Conservation (phyloP, 139 green algal species). For the Pseudopediastrum boryanum region DNA sequence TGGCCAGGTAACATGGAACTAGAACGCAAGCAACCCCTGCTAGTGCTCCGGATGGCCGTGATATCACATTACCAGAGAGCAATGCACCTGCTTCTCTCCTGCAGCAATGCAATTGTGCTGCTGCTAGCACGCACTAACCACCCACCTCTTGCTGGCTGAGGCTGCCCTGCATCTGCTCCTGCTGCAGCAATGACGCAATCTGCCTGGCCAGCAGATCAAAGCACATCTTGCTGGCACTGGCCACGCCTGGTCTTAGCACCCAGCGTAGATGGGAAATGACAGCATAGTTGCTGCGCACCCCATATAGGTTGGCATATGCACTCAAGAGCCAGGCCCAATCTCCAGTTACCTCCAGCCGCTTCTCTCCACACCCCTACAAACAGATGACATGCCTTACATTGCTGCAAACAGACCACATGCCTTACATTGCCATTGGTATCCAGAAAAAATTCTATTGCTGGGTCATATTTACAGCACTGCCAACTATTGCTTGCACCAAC, state of each 20-base stretch:
- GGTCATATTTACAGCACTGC: too few relatives aligned
- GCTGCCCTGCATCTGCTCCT: constrained; percentile 26
- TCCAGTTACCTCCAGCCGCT: constrained; percentile 37
- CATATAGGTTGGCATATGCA: constrained; percentile 43
- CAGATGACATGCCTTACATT: not conserved
- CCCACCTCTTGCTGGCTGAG: constrained; percentile 39
- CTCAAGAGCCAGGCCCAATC: constrained; percentile 53
- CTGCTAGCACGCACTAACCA: not conserved
- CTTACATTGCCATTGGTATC: too few relatives aligned
- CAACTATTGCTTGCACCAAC: too few relatives aligned
- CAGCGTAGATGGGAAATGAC: constrained; percentile 53
- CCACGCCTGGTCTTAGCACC: constrained; percentile 52
- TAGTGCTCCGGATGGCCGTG: too few relatives aligned
- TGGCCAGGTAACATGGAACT: too few relatives aligned
- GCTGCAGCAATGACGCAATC: constrained; percentile 44
- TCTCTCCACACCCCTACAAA: constrained; percentile 29
- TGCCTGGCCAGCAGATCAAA: constrained; percentile 41
- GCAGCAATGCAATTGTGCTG: too few relatives aligned
- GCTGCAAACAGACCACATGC: not conserved
- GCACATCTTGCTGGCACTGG: constrained; percentile 44
- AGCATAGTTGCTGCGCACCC: constrained; percentile 45
- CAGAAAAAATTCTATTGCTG: too few relatives aligned
- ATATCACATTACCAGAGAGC: too few relatives aligned
- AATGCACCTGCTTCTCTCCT: not conserved
- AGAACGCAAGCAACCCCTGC: too few relatives aligned